phyloP scores from a whole-genome alignment of 2,329 filamentous ascomycete genomes.

The Magnaporthales sp. region DNA sequence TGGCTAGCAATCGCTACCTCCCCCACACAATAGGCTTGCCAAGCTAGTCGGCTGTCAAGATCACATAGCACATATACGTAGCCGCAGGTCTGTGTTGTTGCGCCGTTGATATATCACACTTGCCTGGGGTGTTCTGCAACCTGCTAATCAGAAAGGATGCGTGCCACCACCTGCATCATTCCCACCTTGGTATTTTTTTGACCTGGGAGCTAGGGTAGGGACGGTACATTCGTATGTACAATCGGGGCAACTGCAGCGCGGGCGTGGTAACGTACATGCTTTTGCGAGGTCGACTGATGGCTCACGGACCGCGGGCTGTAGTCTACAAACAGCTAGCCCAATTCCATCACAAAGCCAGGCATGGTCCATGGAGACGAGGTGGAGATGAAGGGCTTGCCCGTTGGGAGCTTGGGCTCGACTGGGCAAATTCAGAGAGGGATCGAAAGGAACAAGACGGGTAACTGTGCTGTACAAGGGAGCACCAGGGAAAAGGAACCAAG shows the following conservation, averaged over 20 bases:
- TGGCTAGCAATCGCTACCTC: background rate
- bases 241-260: background rate
- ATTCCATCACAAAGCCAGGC: background rate
- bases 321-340: background rate
- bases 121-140: background rate
- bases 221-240: background rate
- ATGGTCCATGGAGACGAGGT: background rate
- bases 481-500: background rate
- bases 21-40: background rate
- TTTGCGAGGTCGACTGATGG: background rate
- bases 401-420: background rate
- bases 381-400: background rate
- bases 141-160: background rate
- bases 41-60: background rate
- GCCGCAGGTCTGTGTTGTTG: background rate
- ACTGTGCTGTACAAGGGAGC: background rate
- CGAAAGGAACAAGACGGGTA: background rate
- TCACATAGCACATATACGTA: background rate
- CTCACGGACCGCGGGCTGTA: background rate
- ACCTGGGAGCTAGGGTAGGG: background rate
- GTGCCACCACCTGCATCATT: background rate
- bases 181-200: background rate
- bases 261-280: background rate
- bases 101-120: background rate
- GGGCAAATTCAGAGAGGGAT: background rate